These are phyloP conservation scores for Epipyxis sp. DNA, from an alignment of 108 stramenopile species.

Conservation along the genomic window DNA sequence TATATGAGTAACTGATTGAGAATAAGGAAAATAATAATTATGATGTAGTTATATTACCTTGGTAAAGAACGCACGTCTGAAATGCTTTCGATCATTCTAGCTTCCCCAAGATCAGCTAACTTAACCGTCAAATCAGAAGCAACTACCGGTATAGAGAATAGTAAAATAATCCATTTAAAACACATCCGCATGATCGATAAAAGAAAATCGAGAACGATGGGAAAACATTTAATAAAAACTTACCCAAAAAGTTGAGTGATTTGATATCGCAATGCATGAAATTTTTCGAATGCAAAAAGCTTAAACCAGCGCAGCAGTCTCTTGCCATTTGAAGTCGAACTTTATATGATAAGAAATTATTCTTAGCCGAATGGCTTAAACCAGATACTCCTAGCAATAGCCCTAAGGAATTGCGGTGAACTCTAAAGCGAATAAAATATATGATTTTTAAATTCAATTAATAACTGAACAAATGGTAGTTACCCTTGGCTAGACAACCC, in stretches of 20 bases:
- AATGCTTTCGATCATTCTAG: background rate
- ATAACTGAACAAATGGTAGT: no score
- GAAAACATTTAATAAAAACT: background rate
- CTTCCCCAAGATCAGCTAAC: conserved; percentile 33
- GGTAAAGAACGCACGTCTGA: background rate
- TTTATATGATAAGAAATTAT: no score
- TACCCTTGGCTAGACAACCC: no score
- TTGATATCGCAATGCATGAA: conserved; percentile 34
- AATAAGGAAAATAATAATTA: no score
- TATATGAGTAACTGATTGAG: no score
- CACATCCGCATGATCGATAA: no score
- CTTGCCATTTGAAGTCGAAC: conserved; percentile 13
- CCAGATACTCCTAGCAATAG: no score
- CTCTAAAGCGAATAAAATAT: no score
- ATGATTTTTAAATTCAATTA: no score
- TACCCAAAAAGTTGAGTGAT: conserved; percentile 25
- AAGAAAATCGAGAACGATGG: no score
- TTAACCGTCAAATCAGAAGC: conserved; percentile 5
- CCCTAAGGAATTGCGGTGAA: no score
- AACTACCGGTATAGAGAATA: background rate
- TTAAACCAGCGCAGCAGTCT: conserved; percentile 18
- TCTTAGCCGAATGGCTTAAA: no score
- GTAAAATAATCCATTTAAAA: background rate
- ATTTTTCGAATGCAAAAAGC: background rate
- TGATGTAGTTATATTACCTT: background rate